Evolutionary conservation across 139 green algal species (phyloP), one percentile per base, ranked within the genome.

Genomic region (Trebouxia sp.): DNA sequence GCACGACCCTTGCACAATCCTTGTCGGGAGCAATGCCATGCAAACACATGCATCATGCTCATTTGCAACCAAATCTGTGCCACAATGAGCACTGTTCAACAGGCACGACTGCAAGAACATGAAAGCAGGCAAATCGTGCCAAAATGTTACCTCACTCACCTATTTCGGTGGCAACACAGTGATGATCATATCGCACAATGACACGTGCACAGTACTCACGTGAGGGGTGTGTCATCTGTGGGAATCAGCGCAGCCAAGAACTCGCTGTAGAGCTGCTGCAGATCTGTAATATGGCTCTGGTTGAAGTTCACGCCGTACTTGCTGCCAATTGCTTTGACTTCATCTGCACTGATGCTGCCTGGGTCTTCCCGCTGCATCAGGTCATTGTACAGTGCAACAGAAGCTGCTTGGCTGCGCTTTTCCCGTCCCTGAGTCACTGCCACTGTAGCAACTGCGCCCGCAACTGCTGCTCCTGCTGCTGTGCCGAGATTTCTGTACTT

Each of bases 211-310:
- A 12, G 26, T n/a, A 48, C 85, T 79, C 76, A 92, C 89, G 74
- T 88, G 56, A 98, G 89, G 45, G 91, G 88, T 10, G 87, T 80
- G 35, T 97, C 95, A 14, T 90, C 93, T 1, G 67, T 65, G 11
- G 95, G 95, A 43, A 99, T 91, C n/a, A 94, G 79, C 32, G 51
- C 86, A 81, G 94, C 92, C 78, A 99, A 82, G 88, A 93, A 98
- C 75, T 89, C 87, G 43, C 93, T 91, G 55, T 98, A 98, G 14
- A 97, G 76, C 56, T 85, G 83, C 82, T 92, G 90, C 72, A 98
- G 77, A 11, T 92, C 92, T 15, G 89, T 88, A 41, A 89, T 74
- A 53, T 88, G 76, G 26, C 87, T 74, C 56, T 83, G 15, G 43
- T 85, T 79, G 53, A 92, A 82, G 58, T 89, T 87, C 50, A 97